Evolutionary conservation across 2,329 filamentous ascomycete species (phyloP), one percentile per base, ranked within the genome.

Genomic region (Claviceps fusiformis): DNA sequence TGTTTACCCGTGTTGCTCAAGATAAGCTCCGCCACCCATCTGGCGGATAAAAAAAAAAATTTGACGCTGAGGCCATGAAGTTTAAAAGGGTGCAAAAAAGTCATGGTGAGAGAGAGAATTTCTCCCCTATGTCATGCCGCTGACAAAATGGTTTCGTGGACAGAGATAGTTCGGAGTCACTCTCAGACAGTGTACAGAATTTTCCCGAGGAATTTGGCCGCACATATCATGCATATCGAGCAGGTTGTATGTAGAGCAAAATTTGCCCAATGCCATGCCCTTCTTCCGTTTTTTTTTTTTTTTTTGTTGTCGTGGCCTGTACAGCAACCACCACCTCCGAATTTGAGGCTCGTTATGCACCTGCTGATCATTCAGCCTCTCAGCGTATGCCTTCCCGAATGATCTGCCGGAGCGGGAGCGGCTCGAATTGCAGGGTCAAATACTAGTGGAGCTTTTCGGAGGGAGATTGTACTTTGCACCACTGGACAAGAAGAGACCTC

Each of bases 341-440:
- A 33, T 33, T 33, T 33, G 31, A 33, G 5, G 24, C 6, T 15
- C 31, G 24, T 4, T 15, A 24, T 50, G 35, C n/a, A 41, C 37
- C 15, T 51, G 13, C 57, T 61, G 57, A 58, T 24, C 24, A 24
- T 59, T 33, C 5, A 10, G 7, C 3, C 17, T 29, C 19, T 10
- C 27, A 76, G 74, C 74, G 35, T 76, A 75, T 51, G 66, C 67
- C 4, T 75, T 73, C 54, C 74, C 74, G 44, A 76, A 76, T 58
- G 74, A 76, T 57, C 37, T 62, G 9, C 56, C 64, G 13, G 74
- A 76, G 57, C 63, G 67, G 39, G 73, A 74, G 54, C 67, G 74
- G 7, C 61, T 74, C 35, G 65, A 70, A 2, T 62, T 72, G 29
- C 73, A 76, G 57, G 69, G 68, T 50, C 63, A 67, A 19, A 65